A percentile compares a stretch with the other conserved stretches of the same genome.
phyloP scores from a whole-genome alignment of 805 yeast species.

The Candida germanica region DNA sequence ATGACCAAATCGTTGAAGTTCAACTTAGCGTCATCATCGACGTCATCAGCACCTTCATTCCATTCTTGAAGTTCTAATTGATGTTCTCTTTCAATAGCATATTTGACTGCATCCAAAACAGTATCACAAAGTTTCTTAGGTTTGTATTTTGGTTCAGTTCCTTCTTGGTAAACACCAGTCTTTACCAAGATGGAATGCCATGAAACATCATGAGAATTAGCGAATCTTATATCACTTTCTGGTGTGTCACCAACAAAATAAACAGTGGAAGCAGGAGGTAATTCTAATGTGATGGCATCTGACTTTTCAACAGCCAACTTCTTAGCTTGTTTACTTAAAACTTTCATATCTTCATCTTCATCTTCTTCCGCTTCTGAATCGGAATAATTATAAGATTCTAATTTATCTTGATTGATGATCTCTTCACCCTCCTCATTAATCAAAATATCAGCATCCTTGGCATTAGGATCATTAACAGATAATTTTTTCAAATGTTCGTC shows the following conservation, averaged over 20 bases:
- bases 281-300: conserved; percentile 46
- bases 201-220: conserved; percentile 78
- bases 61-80: conserved; percentile 68
- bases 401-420: conserved; percentile 40
- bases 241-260: conserved; percentile 91
- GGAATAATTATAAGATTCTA: conserved; percentile 32
- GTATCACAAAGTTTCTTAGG: conserved; percentile 73
- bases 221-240: conserved; percentile 83
- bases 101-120: conserved; percentile 78
- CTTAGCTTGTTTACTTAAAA: conserved; percentile 10
- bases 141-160: conserved; percentile 72
- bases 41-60: conserved; percentile 51
- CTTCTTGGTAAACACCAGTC: conserved; percentile 83
- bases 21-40: conserved; percentile 30
- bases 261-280: conserved; percentile 83
- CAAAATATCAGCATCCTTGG: conserved; percentile 40
- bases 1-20: conserved; percentile 45
- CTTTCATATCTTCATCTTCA: conserved; percentile 14
- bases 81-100: conserved; percentile 81
- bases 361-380: conserved; percentile 30
- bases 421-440: conserved; percentile 44
- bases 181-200: conserved; percentile 85
- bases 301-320: conserved; percentile 35
- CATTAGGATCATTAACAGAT: conserved; percentile 42
- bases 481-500: conserved; percentile 66